phyloP scores from a whole-genome alignment of 2,329 filamentous ascomycete species.

The Atkinsonella hypoxylon region DNA sequence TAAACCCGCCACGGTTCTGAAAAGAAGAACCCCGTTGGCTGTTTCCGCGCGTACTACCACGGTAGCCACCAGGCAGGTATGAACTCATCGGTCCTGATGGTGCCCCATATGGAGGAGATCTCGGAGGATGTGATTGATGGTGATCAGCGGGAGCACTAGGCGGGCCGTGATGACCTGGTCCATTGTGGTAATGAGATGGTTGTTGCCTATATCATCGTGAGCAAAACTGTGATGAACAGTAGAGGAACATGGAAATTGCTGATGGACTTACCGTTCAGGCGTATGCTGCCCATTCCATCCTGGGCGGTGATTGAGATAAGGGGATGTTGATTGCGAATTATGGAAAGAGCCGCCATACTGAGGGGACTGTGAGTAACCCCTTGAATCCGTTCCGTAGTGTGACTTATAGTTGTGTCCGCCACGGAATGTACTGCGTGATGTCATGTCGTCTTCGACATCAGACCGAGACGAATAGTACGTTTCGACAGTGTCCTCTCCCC shows the following conservation, averaged over 20 bases:
- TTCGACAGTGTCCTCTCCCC: conserved; percentile 17
- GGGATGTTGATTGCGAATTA: conserved; percentile 32
- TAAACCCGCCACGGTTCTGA: conserved; percentile 40
- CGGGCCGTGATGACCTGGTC: conserved; percentile 33
- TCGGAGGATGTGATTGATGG: conserved; percentile 35
- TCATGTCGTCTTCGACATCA: conserved; percentile 39
- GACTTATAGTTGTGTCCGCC: conserved; percentile 28
- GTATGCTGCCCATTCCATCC: conserved; percentile 27
- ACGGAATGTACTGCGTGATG: conserved; percentile 29
- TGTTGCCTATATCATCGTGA: conserved; percentile 31
- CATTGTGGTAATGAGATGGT: conserved; percentile 46
- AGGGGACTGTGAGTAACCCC: conserved; percentile 29
- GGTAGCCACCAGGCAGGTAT: conserved; percentile 33
- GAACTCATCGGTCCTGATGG: conserved; percentile 46
- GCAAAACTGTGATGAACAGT: background rate
- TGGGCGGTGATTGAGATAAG: conserved; percentile 27
- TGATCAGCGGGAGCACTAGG: conserved; percentile 41
- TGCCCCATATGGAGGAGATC: conserved; percentile 42
- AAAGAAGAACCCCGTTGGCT: conserved; percentile 43
- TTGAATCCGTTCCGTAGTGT: conserved; percentile 25
- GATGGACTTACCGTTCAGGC: conserved; percentile 27
- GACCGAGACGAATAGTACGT: conserved; percentile 32
- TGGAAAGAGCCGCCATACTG: conserved; percentile 32
- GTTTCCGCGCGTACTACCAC: conserved; percentile 16
- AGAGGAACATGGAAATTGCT: background rate